phyloP scores from a whole-genome alignment of 192 early-diverging fungal genomes.

The Backusella tuberculispora region DNA sequence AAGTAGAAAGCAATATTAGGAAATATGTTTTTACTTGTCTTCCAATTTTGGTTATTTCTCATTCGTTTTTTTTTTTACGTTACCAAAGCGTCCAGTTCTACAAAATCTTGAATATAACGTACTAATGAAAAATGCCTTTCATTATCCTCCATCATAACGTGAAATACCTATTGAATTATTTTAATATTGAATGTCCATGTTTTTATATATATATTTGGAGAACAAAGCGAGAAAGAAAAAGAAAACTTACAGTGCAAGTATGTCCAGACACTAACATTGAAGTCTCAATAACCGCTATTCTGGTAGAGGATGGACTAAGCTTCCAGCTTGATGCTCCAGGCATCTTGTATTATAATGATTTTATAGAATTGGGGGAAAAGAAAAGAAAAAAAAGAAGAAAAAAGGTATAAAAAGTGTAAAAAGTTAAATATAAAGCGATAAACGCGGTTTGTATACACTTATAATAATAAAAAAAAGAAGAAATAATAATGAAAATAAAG shows the following conservation, averaged over 20 bases:
- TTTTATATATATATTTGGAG: neutral
- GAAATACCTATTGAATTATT: conserved; percentile 33
- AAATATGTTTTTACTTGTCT: neutral
- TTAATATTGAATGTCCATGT: neutral
- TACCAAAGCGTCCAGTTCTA: conserved; percentile 37
- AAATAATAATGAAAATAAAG: neutral
- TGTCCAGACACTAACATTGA: conserved; percentile 14
- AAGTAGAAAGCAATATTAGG: conserved; percentile 7
- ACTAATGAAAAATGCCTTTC: conserved; percentile 30
- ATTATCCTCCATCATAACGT: conserved; percentile 39
- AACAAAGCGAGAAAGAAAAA: neutral
- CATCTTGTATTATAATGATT: conserved; percentile 2
- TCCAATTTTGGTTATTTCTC: neutral
- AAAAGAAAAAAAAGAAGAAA: neutral
- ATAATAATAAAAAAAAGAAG: neutral
- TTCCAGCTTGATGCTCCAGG: conserved; percentile 8
- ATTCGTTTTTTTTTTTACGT: neutral
- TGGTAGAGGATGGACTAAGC: neutral
- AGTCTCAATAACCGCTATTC: conserved; percentile 32
- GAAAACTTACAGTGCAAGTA: conserved; percentile 13
- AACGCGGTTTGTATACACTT: neutral
- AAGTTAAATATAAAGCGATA: neutral
- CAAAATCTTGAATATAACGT: conserved; percentile 38
- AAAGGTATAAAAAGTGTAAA: neutral
- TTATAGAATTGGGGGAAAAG: neutral